A percentile compares a stretch with the other conserved stretches of the same genome.
phyloP scores from a whole-genome alignment of 192 early-diverging fungal species.

The Coemansia biformis region DNA sequence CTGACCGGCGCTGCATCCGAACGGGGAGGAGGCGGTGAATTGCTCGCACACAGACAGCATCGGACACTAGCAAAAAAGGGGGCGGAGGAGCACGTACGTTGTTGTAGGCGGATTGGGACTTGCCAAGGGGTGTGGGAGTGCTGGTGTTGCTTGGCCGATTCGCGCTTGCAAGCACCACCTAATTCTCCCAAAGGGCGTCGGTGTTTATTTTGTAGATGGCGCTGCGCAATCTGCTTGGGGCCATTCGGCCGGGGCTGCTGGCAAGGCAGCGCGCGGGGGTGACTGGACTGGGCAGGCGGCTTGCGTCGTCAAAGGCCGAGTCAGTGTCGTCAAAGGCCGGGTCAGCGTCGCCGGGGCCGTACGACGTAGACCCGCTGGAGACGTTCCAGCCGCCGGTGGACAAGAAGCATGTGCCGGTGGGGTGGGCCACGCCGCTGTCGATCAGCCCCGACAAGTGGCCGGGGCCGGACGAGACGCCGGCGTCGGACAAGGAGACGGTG shows the following conservation, averaged over 20 bases:
- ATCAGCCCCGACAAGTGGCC: conserved; percentile 43
- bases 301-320: conserved; percentile 9
- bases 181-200: too few relatives aligned
- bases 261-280: too few relatives aligned
- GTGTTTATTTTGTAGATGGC: too few relatives aligned
- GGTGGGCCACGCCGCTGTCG: conserved; percentile 39
- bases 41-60: too few relatives aligned
- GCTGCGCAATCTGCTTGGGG: conserved; percentile 35
- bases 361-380: conserved; percentile 24
- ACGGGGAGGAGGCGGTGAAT: too few relatives aligned
- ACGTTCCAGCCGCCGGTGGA: conserved; percentile 25
- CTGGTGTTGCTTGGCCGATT: too few relatives aligned
- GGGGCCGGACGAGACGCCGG: conserved; percentile 28
- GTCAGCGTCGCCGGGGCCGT: not conserved
- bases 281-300: conserved; percentile 4
- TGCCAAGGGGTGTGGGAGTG: too few relatives aligned
- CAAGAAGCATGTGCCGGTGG: conserved; percentile 31
- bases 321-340: not conserved
- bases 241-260: conserved; percentile 7
- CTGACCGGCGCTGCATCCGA: too few relatives aligned
- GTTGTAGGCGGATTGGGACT: too few relatives aligned
- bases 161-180: too few relatives aligned
- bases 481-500: conserved; percentile 25
- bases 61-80: too few relatives aligned
- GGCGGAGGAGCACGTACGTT: too few relatives aligned